These are phyloP conservation scores for Coemansia umbellata DNA, from an alignment of 192 early-diverging fungal species.

Conservation along the genomic window DNA sequence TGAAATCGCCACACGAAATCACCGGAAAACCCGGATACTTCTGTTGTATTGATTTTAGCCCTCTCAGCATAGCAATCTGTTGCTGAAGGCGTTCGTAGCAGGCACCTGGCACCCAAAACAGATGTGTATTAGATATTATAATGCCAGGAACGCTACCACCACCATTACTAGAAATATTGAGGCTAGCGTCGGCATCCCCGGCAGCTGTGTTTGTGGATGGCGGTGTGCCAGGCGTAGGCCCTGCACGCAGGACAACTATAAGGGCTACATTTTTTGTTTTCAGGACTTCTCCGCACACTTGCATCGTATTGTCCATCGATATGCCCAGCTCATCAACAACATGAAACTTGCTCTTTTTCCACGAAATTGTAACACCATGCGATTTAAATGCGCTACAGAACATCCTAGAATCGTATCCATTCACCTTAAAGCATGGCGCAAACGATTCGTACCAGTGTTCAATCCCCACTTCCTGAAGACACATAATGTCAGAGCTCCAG, in stretches of 20 bases:
- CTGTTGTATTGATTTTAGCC: slow-evolving; percentile 16
- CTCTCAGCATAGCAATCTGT: slow-evolving; percentile 29
- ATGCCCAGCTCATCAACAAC: slow-evolving; percentile 18
- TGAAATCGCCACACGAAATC: slow-evolving; percentile 51
- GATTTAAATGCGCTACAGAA: slow-evolving; percentile 35
- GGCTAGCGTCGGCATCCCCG: background rate
- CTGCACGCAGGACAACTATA: slow-evolving; percentile 17
- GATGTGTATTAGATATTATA: slow-evolving; percentile 45
- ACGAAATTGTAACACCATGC: slow-evolving; percentile 37
- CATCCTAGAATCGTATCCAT: slow-evolving; percentile 28
- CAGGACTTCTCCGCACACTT: slow-evolving; percentile 30
- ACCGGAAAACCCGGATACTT: slow-evolving; percentile 19
- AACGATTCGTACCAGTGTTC: slow-evolving; percentile 34
- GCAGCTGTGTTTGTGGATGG: background rate
- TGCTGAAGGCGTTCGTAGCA: slow-evolving; percentile 50
- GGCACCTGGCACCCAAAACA: slow-evolving; percentile 38
- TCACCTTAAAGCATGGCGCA: slow-evolving; percentile 14
- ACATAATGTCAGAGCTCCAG: slow-evolving; percentile 53
- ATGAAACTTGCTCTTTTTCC: slow-evolving; percentile 32
- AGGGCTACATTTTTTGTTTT: slow-evolving; percentile 43
- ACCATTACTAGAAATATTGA: too few relatives aligned
- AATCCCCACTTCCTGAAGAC: slow-evolving; percentile 56
- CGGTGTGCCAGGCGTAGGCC: background rate
- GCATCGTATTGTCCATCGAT: slow-evolving; percentile 23
- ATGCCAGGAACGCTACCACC: slow-evolving; percentile 9